These are phyloP conservation scores for Heracleum sosnowskyi DNA, from an alignment of 129 eudicot genomes.

Conservation along the genomic window DNA sequence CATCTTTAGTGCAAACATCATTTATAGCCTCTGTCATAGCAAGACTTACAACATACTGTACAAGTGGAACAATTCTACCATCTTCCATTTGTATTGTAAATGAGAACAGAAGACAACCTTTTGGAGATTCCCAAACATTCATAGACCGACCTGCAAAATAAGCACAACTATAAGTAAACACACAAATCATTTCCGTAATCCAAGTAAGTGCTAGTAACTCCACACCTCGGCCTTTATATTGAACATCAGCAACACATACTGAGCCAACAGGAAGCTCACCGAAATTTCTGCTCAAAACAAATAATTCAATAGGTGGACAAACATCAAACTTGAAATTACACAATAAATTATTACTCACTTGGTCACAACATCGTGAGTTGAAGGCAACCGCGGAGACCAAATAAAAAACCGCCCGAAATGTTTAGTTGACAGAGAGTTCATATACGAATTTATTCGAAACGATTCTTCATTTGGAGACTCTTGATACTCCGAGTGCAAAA, in stretches of 20 bases:
- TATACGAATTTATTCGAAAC: slow-evolving; percentile 32
- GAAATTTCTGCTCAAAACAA: slow-evolving; percentile 51
- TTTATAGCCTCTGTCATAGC: slow-evolving; percentile 90
- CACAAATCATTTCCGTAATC: not conserved
- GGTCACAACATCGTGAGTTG: slow-evolving; percentile 86
- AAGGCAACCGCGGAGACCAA: slow-evolving; percentile 72
- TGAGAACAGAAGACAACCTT: slow-evolving; percentile 76
- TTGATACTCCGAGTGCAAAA: slow-evolving; percentile 41
- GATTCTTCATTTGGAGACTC: slow-evolving; percentile 13
- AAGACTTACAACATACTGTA: slow-evolving; percentile 82
- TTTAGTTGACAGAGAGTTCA: slow-evolving; percentile 44
- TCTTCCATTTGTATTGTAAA: slow-evolving; percentile 89
- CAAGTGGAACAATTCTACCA: slow-evolving; percentile 76
- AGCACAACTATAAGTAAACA: not conserved
- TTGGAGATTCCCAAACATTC: slow-evolving; percentile 94
- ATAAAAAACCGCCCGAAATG: slow-evolving; percentile 65
- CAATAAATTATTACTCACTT: slow-evolving; percentile 34
- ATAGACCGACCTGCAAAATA: slow-evolving; percentile 51
- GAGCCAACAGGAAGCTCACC: slow-evolving; percentile 71
- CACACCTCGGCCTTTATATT: slow-evolving; percentile 87
- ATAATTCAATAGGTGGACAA: slow-evolving; percentile 9
- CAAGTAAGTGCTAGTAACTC: not conserved
- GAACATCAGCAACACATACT: slow-evolving; percentile 85
- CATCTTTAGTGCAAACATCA: slow-evolving; percentile 48
- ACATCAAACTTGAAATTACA: slow-evolving; percentile 8